Evolutionary conservation across 345 rosid genomes (phyloP).

Genomic region (Excoecaria agallocha): DNA sequence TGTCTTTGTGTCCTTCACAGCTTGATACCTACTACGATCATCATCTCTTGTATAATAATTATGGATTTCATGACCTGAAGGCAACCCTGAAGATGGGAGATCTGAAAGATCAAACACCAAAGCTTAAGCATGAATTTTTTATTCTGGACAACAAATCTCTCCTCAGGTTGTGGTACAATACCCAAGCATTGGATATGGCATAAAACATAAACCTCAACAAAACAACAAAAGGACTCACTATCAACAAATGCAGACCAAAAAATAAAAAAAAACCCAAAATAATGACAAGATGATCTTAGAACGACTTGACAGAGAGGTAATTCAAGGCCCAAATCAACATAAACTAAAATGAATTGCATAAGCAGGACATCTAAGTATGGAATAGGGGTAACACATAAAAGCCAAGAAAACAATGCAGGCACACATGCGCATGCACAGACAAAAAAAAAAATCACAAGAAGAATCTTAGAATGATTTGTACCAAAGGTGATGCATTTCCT

Average conservation of each 20-base stretch:
- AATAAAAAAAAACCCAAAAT: background rate
- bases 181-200: background rate
- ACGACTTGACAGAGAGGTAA: background rate
- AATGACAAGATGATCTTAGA: background rate
- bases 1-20: constrained; percentile 66
- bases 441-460: too few relatives aligned
- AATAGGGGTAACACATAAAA: too few relatives aligned
- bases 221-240: background rate
- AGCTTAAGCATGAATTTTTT: background rate
- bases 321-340: too few relatives aligned
- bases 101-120: constrained; percentile 30
- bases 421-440: too few relatives aligned
- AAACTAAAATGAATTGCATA: background rate
- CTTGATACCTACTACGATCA: constrained; percentile 43
- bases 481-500: too few relatives aligned
- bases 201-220: background rate
- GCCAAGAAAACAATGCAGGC: too few relatives aligned
- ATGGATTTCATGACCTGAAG: constrained; percentile 48
- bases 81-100: constrained; percentile 39
- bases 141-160: background rate
- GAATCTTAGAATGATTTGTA: too few relatives aligned
- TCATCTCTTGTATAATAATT: constrained; percentile 54
- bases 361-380: too few relatives aligned
- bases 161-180: background rate
- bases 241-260: background rate